Base-by-base conservation (phyloP, 1,284 basidiomycete genomes). In the Irpex rosettiformis region DNA sequence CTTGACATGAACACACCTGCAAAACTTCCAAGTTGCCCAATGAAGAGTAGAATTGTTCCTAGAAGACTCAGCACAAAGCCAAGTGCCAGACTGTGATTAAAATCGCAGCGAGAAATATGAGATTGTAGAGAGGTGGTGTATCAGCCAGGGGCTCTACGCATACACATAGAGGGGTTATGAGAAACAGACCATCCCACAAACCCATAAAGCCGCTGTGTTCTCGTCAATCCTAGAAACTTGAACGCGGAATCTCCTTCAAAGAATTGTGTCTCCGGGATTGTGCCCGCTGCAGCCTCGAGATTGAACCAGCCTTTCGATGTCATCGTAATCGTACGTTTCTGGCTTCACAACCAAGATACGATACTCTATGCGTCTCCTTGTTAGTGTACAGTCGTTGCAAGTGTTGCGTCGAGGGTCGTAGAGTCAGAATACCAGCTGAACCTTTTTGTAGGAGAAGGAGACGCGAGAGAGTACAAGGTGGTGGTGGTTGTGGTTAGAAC, bases 241-340 rank as follows among this genome's bases (percentile, higher is more conserved):
- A 94, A 96, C 8, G 93, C 91, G 13, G 91, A 88, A 69, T 94
- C 91, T 16, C 87, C 89, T 70, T 91, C 89, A 64, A 90, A 91
- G 75, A 89, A 88, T 62, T 86, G 83, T 28, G 80, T 85, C 66
- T 91, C 88, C 4, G 89, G 85, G 48, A 90, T 78, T 42, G 77
- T 72, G 58, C 75, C 76, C 22, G 75, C 77, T 22, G 80, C 84
- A 11, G 84, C 66, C 67, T 91, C 89, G 66, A 91, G 82, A 68
- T 91, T 91, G 70, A 89, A 82, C 88, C 85, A 77, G 64, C 79
- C 80, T 69, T 80, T 81, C 55, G 72, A 71, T 42, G 73, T 61
- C 69, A 73, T 77, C 25, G 25, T 61, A 28, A 28, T 51, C 48
- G 48, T 51, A 51, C 11, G 40, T 18, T 55, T 25, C 11, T 55